Conservation (phyloP, 345 rosid genomes). For the Clausena lansium region DNA sequence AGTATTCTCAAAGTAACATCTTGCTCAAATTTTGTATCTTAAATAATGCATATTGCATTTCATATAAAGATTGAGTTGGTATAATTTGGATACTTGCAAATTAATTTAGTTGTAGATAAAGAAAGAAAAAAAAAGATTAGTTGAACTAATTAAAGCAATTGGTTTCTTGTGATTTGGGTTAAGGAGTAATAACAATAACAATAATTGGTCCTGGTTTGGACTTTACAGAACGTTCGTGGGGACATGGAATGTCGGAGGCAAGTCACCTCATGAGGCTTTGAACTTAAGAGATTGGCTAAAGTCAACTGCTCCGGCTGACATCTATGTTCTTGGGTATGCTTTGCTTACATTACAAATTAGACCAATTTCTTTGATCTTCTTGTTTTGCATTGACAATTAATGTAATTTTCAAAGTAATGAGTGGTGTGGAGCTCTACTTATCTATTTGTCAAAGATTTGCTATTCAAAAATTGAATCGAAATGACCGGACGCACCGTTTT, state of each 20-base stretch:
- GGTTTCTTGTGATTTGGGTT: background rate
- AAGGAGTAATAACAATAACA: background rate
- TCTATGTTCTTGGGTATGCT: slow-evolving; percentile 77
- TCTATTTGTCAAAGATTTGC: background rate
- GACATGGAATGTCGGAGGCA: slow-evolving; percentile 95
- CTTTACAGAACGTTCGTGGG: slow-evolving; percentile 74
- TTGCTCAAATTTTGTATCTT: no score
- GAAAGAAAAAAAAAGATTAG: background rate
- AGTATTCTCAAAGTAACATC: no score
- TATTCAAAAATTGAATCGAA: background rate
- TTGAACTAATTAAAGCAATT: background rate
- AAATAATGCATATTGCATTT: no score
- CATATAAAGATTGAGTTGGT: background rate
- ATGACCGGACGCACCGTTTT: background rate
- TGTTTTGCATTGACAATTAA: background rate
- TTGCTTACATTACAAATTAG: no score
- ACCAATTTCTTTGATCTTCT: background rate
- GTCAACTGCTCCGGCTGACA: slow-evolving; percentile 56
- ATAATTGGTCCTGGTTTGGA: background rate
- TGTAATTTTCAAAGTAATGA: background rate
- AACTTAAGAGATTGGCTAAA: slow-evolving; percentile 67
- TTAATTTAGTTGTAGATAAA: background rate
- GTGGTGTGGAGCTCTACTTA: background rate
- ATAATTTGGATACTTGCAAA: background rate
- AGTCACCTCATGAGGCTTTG: slow-evolving; percentile 64